These are phyloP conservation scores for Tuber indicum DNA, from an alignment of 495 filamentous ascomycete genomes.

Conservation along the genomic window DNA sequence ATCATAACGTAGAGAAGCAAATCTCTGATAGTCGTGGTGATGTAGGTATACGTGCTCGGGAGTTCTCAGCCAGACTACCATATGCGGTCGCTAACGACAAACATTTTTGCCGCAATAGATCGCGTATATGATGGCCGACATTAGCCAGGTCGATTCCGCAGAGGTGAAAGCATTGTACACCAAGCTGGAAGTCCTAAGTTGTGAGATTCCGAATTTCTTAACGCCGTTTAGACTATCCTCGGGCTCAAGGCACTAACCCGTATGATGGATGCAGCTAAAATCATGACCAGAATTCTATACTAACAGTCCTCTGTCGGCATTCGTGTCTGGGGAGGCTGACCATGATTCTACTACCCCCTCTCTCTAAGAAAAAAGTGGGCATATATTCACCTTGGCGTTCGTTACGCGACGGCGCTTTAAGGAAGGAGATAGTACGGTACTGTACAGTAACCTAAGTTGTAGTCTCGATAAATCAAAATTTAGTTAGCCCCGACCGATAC, in stretches of 20 bases:
- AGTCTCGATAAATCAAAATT: background rate
- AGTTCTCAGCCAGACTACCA: slow-evolving; percentile 24
- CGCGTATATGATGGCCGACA: slow-evolving; percentile 97
- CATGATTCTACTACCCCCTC: background rate
- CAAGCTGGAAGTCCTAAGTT: slow-evolving; percentile 70
- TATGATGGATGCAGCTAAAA: slow-evolving; percentile 54
- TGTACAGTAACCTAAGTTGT: background rate
- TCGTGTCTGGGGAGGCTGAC: background rate
- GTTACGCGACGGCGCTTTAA: background rate
- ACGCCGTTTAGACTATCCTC: slow-evolving; percentile 2
- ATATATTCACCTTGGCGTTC: background rate
- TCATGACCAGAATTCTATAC: slow-evolving; percentile 83
- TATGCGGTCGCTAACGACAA: slow-evolving; percentile 2
- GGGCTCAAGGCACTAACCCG: slow-evolving; percentile 4
- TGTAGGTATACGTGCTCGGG: slow-evolving; percentile 43
- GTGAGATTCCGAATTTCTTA: slow-evolving; percentile 49
- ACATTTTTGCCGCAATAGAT: slow-evolving; percentile 48
- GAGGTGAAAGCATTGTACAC: slow-evolving; percentile 83
- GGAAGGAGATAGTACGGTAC: background rate
- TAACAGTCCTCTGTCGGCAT: slow-evolving; percentile 44
- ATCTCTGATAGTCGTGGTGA: slow-evolving; percentile 93
- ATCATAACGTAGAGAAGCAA: slow-evolving; percentile 98
- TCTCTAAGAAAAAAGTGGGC: background rate
- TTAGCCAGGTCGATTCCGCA: slow-evolving; percentile 69
- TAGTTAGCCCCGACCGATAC: background rate